Evolutionary conservation across 2,329 filamentous ascomycete genomes (phyloP).

Genomic region (Aspergillus fumigatus): DNA sequence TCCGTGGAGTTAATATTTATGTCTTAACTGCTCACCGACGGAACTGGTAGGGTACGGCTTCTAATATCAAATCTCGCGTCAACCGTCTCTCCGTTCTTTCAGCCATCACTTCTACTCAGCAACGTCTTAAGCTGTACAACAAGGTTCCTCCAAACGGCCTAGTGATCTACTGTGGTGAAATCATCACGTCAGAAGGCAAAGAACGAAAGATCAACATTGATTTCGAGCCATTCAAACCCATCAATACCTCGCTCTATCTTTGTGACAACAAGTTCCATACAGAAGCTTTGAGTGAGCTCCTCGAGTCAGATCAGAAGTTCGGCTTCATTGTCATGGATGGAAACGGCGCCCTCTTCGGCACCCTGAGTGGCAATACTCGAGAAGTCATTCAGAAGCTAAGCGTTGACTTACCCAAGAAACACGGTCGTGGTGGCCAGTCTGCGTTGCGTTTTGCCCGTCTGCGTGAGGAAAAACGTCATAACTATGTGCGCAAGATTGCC

Average conservation of each 20-base stretch:
- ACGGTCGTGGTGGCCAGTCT: constrained; percentile 99
- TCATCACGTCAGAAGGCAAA: constrained; percentile 96
- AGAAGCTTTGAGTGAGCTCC: constrained; percentile 90
- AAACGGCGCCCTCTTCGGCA: constrained; percentile 96
- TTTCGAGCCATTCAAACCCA: constrained; percentile 99
- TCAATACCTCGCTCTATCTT: constrained; percentile 98
- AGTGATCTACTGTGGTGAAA: constrained; percentile 99
- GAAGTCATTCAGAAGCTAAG: constrained; percentile 97
- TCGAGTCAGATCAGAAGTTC: constrained; percentile 98
- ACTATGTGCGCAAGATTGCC: constrained; percentile 98
- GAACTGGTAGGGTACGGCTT: constrained; percentile 74
- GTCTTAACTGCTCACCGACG: constrained; percentile 6
- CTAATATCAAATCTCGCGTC: constrained; percentile 99
- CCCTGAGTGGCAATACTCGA: constrained; percentile 92
- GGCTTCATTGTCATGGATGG: constrained; percentile 99
- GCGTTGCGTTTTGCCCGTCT: constrained; percentile 99
- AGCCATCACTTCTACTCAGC: constrained; percentile 97
- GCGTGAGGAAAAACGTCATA: constrained; percentile 98
- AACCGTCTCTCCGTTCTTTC: constrained; percentile 97
- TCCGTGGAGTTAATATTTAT: not conserved
- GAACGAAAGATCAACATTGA: constrained; percentile 99
- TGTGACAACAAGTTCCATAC: constrained; percentile 99
- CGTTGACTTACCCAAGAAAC: constrained; percentile 98
- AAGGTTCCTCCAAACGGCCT: constrained; percentile 97
- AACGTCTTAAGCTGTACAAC: constrained; percentile 97